These are phyloP conservation scores for Parafenestella ontariensis DNA, from an alignment of 2,329 filamentous ascomycete genomes.

Conservation along the genomic window DNA sequence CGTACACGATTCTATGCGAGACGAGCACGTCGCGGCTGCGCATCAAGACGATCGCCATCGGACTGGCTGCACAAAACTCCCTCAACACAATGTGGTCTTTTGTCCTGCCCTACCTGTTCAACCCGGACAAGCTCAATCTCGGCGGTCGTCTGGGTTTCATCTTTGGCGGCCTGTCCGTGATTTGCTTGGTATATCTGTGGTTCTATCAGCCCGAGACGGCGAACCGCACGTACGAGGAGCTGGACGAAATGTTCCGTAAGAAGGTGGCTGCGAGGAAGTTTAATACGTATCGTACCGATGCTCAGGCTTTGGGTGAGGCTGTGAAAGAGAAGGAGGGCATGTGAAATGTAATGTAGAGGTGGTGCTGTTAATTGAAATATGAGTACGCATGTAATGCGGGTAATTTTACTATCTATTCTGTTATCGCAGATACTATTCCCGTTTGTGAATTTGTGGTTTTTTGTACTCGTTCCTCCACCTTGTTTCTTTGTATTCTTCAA, in stretches of 20 bases:
- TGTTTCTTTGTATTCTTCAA: no score
- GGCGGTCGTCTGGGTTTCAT: conserved; percentile 83
- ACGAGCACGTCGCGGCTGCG: conserved; percentile 79
- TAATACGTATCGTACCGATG: conserved; percentile 17
- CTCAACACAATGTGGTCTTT: conserved; percentile 48
- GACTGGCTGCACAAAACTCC: conserved; percentile 45
- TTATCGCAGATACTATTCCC: no score
- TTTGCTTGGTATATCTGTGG: conserved; percentile 78
- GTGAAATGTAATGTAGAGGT: not conserved
- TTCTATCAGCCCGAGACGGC: conserved; percentile 79
- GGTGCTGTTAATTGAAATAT: no score
- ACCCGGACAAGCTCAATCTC: conserved; percentile 62
- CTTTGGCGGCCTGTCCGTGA: conserved; percentile 79
- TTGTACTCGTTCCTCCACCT: no score
- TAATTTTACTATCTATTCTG: no score
- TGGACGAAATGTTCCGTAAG: conserved; percentile 78
- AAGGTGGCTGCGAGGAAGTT: conserved; percentile 30
- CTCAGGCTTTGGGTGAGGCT: conserved; percentile 19
- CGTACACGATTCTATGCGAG: conserved; percentile 84
- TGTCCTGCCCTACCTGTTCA: conserved; percentile 50
- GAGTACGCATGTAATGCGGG: no score
- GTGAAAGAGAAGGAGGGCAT: conserved; percentile 20
- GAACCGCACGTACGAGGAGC: conserved; percentile 80
- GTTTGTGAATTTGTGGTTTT: no score
- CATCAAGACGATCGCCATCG: conserved; percentile 68